Evolutionary conservation across 2,329 filamentous ascomycete species (phyloP).

Genomic region (Monilinia laxa): DNA sequence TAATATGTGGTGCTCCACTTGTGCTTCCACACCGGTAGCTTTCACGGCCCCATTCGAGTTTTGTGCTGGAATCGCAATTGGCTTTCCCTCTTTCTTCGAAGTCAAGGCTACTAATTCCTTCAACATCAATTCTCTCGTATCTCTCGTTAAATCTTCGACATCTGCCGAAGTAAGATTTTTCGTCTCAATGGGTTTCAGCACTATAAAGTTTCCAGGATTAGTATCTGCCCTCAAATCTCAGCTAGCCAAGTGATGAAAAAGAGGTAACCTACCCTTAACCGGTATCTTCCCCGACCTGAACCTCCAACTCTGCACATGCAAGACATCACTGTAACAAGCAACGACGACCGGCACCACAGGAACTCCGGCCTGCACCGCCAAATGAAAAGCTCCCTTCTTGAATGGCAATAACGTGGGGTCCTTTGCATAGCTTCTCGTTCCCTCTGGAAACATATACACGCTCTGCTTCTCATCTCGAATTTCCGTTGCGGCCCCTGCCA

Average conservation of each 20-base stretch:
- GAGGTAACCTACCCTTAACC: constrained; percentile 61
- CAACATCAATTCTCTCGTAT: constrained; percentile 74
- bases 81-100: constrained; percentile 49
- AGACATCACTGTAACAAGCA: constrained; percentile 74
- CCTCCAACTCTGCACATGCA: constrained; percentile 61
- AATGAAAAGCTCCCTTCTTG: constrained; percentile 98
- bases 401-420: constrained; percentile 85
- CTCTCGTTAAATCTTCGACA: constrained; percentile 69
- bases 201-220: constrained; percentile 44
- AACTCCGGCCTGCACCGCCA: constrained; percentile 90
- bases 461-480: constrained; percentile 72
- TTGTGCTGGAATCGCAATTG: constrained; percentile 36
- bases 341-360: constrained; percentile 84
- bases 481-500: constrained; percentile 76
- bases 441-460: constrained; percentile 88
- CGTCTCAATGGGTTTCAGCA: constrained; percentile 79
- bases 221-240: background rate
- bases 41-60: constrained; percentile 34
- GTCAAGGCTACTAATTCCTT: constrained; percentile 59
- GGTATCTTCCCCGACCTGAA: constrained; percentile 72
- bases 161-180: constrained; percentile 70
- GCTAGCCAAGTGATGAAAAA: background rate
- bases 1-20: constrained; percentile 18
- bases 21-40: constrained; percentile 36
- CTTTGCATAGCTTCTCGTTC: constrained; percentile 84